Evolutionary conservation across 164 flowering plant species (phyloP).

Genomic region (Umbilicus rupestris): DNA sequence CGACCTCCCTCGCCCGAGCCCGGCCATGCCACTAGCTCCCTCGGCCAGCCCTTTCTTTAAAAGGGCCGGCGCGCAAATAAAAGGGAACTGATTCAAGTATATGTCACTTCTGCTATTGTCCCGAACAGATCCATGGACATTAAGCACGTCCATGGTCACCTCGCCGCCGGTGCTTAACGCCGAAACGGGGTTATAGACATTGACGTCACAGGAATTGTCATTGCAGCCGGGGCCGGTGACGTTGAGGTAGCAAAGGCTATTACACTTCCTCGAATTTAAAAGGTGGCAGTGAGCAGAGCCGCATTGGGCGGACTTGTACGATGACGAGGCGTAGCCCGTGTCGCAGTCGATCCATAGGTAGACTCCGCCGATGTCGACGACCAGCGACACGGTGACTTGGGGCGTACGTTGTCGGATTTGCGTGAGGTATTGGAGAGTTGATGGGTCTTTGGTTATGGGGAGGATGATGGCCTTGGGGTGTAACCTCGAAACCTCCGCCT

Average conservation of each 20-base stretch:
- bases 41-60: conserved; percentile 11
- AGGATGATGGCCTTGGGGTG: conserved; percentile 18
- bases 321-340: conserved; percentile 12
- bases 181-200: conserved; percentile 6
- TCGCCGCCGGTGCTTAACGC: conserved; percentile 10
- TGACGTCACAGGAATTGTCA: conserved; percentile 5
- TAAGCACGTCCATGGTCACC: conserved; percentile 8
- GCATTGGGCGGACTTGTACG: conserved; percentile 16
- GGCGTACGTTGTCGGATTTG: conserved; percentile 22
- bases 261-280: conserved; percentile 12
- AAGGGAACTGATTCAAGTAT: conserved; percentile 3
- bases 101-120: background rate
- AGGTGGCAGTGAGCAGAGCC: conserved; percentile 16
- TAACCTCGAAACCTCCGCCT: too few relatives aligned
- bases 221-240: conserved; percentile 8
- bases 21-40: conserved; percentile 16
- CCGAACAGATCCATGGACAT: background rate
- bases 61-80: conserved; percentile 7
- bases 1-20: conserved; percentile 11
- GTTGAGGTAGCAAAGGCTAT: conserved; percentile 3
- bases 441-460: conserved; percentile 19
- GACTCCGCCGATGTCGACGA: conserved; percentile 20
- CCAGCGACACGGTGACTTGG: conserved; percentile 13
- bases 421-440: conserved; percentile 20
- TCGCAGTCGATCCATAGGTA: conserved; percentile 23